Evolutionary conservation across 164 flowering plant genomes (phyloP), one percentile per base, ranked within the genome.

Genomic region (Berberis vulgaris): DNA sequence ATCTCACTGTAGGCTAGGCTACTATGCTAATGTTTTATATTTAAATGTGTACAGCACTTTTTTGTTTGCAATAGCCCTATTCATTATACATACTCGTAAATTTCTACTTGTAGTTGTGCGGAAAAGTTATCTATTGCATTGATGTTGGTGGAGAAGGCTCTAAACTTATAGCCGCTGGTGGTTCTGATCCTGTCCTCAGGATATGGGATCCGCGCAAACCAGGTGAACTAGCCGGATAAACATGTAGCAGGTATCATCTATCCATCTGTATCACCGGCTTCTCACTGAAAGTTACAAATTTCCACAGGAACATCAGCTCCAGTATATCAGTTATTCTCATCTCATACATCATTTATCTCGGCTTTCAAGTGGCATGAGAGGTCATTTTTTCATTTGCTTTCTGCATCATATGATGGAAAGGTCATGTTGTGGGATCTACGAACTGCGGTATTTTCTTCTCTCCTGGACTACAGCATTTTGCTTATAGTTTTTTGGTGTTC

Each of bases 201-300:
- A 77, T 94, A 66, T 94, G 97, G 99, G 99, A 94, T 84, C 95
- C 97, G 71, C 93, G 99, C 55, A 91, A 85, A 75, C 96, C 96
- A 81, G 98, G 98, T 86, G 1, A 61, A 38, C 61, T 40, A 45
- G 8, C 45, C 1, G 57, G 45, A 8, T 10, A 56, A 47, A 41
- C 12, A 11, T 52, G 3, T 57, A 41, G 12, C 45, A 57, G 40
- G 1, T 57, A 9, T 57, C 6, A 3, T 9, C 60, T 9, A 2
- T n/a, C 5, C 43, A 41, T 41, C 39, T 5, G 7, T 3, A 1
- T 4, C 41, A 4, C 49, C 5, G 3, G 8, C 62, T 41, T 43
- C 54, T 64, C 46, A 57, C 59, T 45, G 42, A 9, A 61, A 38
- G 13, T 59, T 56, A 9, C 13, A 43, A 49, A 54, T 70, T 46